phyloP scores from a whole-genome alignment of 805 yeast species.

The Saturnispora mendoncae region DNA sequence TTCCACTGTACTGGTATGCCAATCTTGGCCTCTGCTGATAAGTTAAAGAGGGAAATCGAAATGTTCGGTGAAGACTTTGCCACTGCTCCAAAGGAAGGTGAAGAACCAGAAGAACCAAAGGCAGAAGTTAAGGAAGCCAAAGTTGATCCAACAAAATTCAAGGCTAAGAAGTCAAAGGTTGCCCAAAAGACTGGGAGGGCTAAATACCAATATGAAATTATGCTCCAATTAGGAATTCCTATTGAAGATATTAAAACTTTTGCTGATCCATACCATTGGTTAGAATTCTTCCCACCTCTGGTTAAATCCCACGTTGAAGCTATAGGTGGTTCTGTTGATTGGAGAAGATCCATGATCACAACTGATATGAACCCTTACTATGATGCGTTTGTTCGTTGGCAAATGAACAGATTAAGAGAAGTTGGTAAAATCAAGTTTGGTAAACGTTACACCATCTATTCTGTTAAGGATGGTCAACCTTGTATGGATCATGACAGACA shows the following conservation, averaged over 20 bases:
- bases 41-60: slow-evolving; percentile 86
- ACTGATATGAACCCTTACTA: slow-evolving; percentile 94
- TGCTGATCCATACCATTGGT: slow-evolving; percentile 91
- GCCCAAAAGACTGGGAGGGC: slow-evolving; percentile 90
- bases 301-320: slow-evolving; percentile 70
- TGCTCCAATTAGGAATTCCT: slow-evolving; percentile 87
- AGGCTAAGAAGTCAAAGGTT: slow-evolving; percentile 88
- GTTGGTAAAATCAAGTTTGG: slow-evolving; percentile 93
- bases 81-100: slow-evolving; percentile 55
- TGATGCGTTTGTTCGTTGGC: slow-evolving; percentile 95
- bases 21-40: slow-evolving; percentile 91
- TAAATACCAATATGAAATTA: slow-evolving; percentile 91
- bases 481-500: slow-evolving; percentile 99
- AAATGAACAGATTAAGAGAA: slow-evolving; percentile 78
- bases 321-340: slow-evolving; percentile 91
- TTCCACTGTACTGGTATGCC: slow-evolving; percentile 99
- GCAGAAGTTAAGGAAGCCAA: slow-evolving; percentile 27
- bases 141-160: slow-evolving; percentile 78
- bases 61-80: slow-evolving; percentile 76
- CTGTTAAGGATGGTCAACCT: slow-evolving; percentile 97
- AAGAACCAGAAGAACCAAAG: slow-evolving; percentile 24
- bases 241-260: slow-evolving; percentile 77
- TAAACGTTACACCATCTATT: slow-evolving; percentile 93
- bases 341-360: slow-evolving; percentile 95
- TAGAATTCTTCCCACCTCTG: slow-evolving; percentile 82